A percentile compares a stretch with the other conserved stretches of the same genome.
phyloP scores from a whole-genome alignment of 257 asterid species.

The Gynochthodes officinalis region DNA sequence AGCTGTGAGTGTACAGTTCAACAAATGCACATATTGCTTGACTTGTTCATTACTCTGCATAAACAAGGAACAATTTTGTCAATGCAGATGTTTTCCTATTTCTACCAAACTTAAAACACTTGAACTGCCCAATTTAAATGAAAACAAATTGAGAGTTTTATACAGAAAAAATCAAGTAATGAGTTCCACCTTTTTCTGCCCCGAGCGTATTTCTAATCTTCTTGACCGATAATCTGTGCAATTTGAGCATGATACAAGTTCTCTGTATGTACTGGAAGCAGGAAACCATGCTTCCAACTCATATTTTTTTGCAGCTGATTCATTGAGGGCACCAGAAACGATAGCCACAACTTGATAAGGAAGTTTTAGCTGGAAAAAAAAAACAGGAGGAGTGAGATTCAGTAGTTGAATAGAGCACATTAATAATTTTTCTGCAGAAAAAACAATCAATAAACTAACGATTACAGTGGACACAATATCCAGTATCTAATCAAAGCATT shows the following conservation, averaged over 20 bases:
- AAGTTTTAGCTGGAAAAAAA: constrained; percentile 56
- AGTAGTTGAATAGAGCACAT: not conserved
- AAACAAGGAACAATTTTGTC: too few species aligned
- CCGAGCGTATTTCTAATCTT: constrained; percentile 81
- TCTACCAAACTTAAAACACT: too few species aligned
- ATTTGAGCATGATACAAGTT: constrained; percentile 92
- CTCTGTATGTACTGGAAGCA: constrained; percentile 70
- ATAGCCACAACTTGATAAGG: too few species aligned
- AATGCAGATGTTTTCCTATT: too few species aligned
- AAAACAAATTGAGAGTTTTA: not conserved
- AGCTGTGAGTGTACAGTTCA: constrained; percentile 93
- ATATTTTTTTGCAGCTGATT: constrained; percentile 93
- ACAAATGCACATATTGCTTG: constrained; percentile 78
- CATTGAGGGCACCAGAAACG: constrained; percentile 90
- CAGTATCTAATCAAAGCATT: too few species aligned
- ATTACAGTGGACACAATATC: too few species aligned
- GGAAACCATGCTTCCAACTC: constrained; percentile 97
- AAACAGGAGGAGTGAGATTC: not conserved
- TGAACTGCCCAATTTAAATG: too few species aligned
- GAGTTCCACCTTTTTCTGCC: constrained; percentile 68
- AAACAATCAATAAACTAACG: too few species aligned
- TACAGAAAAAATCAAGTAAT: not conserved
- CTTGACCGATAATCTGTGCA: too few species aligned
- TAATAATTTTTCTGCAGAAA: too few species aligned
- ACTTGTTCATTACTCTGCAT: constrained; percentile 72